Evolutionary conservation across 139 green algal species (phyloP), one percentile per base, ranked within the genome.

Genomic region (Auxenochlorella pyrenoidosa): DNA sequence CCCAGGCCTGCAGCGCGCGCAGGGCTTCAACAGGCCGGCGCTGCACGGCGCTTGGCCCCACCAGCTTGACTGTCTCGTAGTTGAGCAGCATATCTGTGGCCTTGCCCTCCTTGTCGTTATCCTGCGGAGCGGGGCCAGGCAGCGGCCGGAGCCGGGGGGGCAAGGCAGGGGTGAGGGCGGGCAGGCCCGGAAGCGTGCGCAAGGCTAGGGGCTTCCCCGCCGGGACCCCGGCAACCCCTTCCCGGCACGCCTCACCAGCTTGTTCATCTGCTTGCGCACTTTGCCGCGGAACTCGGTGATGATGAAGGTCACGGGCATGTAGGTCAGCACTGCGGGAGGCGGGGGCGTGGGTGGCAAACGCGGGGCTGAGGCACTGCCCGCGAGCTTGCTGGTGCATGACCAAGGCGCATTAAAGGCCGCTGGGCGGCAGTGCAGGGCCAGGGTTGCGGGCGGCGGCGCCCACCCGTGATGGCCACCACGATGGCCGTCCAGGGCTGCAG

Each of bases 41-140:
- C n/a, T n/a, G 70, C 54, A 24, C 16, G 15, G 10, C 2, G 54
- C 54, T 54, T 3, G 18, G 54, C 54, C 54, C 54, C 18, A 44
- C 66, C 76, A 83, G 40, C 83, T 91, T 93, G 34, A 95, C 94
- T 2, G 95, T 97, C 84, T 98, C 96, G 71, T 96, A 99, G 91
- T 98, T 98, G 1, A 99, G 93, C 83, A 99, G 91, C 15, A 94
- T 94, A 85, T 99, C 96, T 0, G 95, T 98, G 58, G 94, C 95
- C 24, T 93, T 92, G 1, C 91, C 94, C 36, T 85, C 83, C 75
- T 91, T 93, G 44, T 91, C 93, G 82, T 98, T 97, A 91, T 98
- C 96, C 80, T 77, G 59, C 59, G 28, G 19, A 18, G 58, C n/a
- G n/a, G n/a, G n/a, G n/a, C n/a, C n/a, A n/a, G n/a, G n/a, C n/a